These are phyloP conservation scores for Lentinula guzmanii DNA, from an alignment of 768 basidiomycete genomes.

Conservation along the genomic window DNA sequence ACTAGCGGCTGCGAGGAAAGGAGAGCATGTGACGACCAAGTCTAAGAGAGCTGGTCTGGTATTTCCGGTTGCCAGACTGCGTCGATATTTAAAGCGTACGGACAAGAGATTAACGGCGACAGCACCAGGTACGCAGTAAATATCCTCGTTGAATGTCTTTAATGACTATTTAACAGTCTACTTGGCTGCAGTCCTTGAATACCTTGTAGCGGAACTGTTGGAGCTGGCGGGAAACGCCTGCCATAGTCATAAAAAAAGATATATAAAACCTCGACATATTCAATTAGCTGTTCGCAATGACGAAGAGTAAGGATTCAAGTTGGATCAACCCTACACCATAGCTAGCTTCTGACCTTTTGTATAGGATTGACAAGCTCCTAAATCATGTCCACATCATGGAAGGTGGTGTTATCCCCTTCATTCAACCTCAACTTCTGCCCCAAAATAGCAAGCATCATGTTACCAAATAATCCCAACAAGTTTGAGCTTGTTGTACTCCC, in stretches of 20 bases:
- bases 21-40: not conserved
- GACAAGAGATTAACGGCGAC: not conserved
- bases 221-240: slow-evolving; percentile 80
- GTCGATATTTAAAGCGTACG: slow-evolving; percentile 60
- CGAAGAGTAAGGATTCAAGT: slow-evolving; percentile 3
- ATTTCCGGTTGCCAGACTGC: slow-evolving; percentile 82
- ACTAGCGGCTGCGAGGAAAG: not conserved
- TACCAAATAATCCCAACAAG: not conserved
- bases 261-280: slow-evolving; percentile 55
- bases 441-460: not conserved
- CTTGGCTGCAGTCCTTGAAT: slow-evolving; percentile 82
- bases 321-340: not conserved
- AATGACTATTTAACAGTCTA: slow-evolving; percentile 43
- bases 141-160: not conserved
- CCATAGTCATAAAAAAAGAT: slow-evolving; percentile 75
- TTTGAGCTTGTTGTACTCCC: not conserved
- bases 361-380: not conserved
- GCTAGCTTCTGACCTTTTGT: not conserved
- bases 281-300: slow-evolving; percentile 7
- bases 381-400: not conserved
- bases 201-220: slow-evolving; percentile 81
- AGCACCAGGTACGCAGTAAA: not conserved
- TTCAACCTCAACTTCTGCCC: slow-evolving; percentile 39
- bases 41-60: slow-evolving; percentile 55
- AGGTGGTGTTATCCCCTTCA: slow-evolving; percentile 42